Evolutionary conservation across 148 eudicot genomes (phyloP).

Genomic region (Nepenthes gracilis): DNA sequence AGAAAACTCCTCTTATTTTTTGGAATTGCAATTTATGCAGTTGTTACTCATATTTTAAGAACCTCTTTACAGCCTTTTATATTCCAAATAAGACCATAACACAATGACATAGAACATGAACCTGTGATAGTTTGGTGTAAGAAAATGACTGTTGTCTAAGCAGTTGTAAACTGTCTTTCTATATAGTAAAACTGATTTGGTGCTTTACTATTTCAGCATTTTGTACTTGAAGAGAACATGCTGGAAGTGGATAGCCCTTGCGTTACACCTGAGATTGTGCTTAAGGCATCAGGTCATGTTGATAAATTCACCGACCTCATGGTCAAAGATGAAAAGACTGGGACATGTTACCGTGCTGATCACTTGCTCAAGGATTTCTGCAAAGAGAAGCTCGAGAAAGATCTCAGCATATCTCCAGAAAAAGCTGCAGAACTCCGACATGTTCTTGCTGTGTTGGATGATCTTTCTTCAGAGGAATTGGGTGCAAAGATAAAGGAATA

Average conservation of each 20-base stretch:
- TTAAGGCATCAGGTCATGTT: slow-evolving; percentile 94
- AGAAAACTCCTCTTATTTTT: too few relatives aligned
- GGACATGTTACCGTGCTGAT: slow-evolving; percentile 84
- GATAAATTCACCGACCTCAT: slow-evolving; percentile 96
- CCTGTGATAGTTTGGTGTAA: too few relatives aligned
- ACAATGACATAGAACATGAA: too few relatives aligned
- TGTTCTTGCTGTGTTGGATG: slow-evolving; percentile 72
- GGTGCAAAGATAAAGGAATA: slow-evolving; percentile 87
- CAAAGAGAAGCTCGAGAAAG: slow-evolving; percentile 86
- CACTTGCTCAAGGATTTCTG: slow-evolving; percentile 91
- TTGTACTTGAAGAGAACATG: slow-evolving; percentile 93
- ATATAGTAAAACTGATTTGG: too few relatives aligned
- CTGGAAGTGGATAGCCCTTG: slow-evolving; percentile 95
- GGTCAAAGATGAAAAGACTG: slow-evolving; percentile 93
- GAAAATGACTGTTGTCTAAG: too few relatives aligned
- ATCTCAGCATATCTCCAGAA: slow-evolving; percentile 42
- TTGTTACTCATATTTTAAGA: too few relatives aligned
- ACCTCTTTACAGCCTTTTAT: too few relatives aligned
- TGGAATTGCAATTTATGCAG: too few relatives aligned
- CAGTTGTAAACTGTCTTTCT: too few relatives aligned
- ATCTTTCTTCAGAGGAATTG: slow-evolving; percentile 69
- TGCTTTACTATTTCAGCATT: slow-evolving; percentile 46
- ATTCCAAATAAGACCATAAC: too few relatives aligned
- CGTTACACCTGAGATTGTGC: slow-evolving; percentile 92
- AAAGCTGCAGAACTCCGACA: slow-evolving; percentile 67